Percentiles rank a stretch among this genome's conserved stretches.
Evolutionary conservation across 805 yeast genomes (phyloP).

Genomic region (Priceomyces castillae): DNA sequence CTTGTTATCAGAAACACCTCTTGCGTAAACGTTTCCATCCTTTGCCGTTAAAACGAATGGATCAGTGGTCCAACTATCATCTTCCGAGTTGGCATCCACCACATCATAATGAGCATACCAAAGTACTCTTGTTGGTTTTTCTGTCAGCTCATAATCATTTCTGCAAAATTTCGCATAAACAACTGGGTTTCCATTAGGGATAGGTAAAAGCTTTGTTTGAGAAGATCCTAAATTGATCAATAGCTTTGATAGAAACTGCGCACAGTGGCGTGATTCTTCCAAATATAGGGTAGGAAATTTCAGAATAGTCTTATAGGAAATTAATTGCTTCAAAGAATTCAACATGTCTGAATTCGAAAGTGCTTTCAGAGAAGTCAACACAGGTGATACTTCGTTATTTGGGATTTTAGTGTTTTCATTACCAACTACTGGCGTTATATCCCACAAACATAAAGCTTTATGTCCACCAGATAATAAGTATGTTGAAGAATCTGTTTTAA

Average conservation of each 20-base stretch:
- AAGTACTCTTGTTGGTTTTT: slow-evolving; percentile 43
- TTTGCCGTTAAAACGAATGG: slow-evolving; percentile 75
- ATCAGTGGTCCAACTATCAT: slow-evolving; percentile 68
- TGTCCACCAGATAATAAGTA: slow-evolving; percentile 71
- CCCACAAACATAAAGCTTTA: slow-evolving; percentile 72
- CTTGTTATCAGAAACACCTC: slow-evolving; percentile 94
- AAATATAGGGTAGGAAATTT: slow-evolving; percentile 64
- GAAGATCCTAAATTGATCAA: slow-evolving; percentile 69
- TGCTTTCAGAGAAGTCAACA: slow-evolving; percentile 10
- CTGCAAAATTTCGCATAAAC: slow-evolving; percentile 72
- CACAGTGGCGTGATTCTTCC: slow-evolving; percentile 84
- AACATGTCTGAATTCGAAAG: slow-evolving; percentile 63
- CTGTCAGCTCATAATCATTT: slow-evolving; percentile 18
- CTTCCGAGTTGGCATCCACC: slow-evolving; percentile 64
- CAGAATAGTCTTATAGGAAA: slow-evolving; percentile 75
- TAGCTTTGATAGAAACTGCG: slow-evolving; percentile 63
- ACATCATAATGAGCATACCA: slow-evolving; percentile 98
- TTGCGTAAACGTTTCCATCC: slow-evolving; percentile 83
- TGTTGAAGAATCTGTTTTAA: slow-evolving; percentile 35
- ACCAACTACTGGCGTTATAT: slow-evolving; percentile 32
- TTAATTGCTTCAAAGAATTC: slow-evolving; percentile 55
- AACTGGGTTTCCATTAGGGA: slow-evolving; percentile 78
- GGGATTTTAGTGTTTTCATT: background rate
- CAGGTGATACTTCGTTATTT: background rate
- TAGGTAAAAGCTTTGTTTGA: slow-evolving; percentile 64